A percentile compares a stretch with the other conserved stretches of the same genome.
Evolutionary conservation across 176 grass and related monocot species (phyloP).

Genomic region (Rhynchospora breviuscula): DNA sequence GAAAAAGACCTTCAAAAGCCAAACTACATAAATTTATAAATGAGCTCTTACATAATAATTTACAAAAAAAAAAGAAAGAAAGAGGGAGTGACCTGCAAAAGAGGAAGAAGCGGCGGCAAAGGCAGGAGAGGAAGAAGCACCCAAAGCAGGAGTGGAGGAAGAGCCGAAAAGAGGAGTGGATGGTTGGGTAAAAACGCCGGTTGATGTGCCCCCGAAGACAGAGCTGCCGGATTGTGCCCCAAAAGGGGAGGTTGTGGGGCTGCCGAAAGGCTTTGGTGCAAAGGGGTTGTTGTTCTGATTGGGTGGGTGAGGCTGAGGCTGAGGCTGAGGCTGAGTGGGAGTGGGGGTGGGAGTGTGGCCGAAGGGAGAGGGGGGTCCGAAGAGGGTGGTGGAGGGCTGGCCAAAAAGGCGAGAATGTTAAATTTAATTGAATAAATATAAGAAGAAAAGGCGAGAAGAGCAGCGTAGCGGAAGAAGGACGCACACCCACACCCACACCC

Average conservation of each 20-base stretch:
- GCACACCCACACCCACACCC: no score
- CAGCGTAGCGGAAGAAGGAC: no score
- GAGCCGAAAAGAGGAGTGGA: conserved; percentile 26
- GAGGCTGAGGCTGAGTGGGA: no score
- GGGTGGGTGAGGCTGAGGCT: conserved; percentile 21
- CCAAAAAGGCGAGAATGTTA: conserved; percentile 24
- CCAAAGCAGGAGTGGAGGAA: no score
- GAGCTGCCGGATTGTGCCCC: conserved; percentile 51
- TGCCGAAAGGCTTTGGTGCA: conserved; percentile 67
- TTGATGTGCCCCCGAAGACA: conserved; percentile 42
- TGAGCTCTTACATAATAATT: no score
- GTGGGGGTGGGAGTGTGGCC: conserved; percentile 50
- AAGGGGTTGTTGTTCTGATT: conserved; percentile 64
- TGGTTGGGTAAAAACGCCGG: conserved; percentile 55
- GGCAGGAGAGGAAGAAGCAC: conserved; percentile 42
- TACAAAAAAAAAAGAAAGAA: not conserved
- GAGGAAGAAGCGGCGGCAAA: conserved; percentile 52
- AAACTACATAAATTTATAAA: not conserved
- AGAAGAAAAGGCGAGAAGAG: no score
- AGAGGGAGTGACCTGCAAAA: conserved; percentile 29
- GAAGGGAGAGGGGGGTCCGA: conserved; percentile 45
- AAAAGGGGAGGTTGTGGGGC: conserved; percentile 38
- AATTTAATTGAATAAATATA: no score
- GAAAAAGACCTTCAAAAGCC: not conserved
- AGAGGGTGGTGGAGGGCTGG: conserved; percentile 50